Evolutionary conservation across 495 filamentous ascomycete genomes (phyloP).

Genomic region (Friedmanniomyces simplex): DNA sequence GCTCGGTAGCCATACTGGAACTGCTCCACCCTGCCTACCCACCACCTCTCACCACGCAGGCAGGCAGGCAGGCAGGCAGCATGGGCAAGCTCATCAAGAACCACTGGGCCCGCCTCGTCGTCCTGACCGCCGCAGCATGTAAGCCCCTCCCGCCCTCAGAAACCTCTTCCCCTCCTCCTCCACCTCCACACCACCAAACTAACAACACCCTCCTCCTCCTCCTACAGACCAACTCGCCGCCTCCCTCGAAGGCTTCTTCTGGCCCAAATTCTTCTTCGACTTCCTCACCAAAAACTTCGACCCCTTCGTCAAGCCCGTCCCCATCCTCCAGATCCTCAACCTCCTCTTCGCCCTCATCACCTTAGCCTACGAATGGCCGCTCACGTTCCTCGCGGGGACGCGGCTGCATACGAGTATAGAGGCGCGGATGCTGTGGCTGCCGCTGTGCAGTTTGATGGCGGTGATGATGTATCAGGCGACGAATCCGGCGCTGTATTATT

Average conservation of each 20-base stretch:
- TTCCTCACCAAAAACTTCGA: constrained; percentile 88
- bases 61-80: neutral
- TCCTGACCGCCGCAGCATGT: constrained; percentile 78
- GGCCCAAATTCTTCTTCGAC: constrained; percentile 99
- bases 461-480: constrained; percentile 83
- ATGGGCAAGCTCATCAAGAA: constrained; percentile 99
- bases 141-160: constrained; percentile 32
- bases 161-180: constrained; percentile 1
- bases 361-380: constrained; percentile 85
- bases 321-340: constrained; percentile 89
- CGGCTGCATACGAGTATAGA: constrained; percentile 79
- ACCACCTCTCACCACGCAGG: too few relatives aligned
- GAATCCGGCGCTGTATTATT: constrained; percentile 84
- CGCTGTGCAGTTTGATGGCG: constrained; percentile 63
- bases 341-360: constrained; percentile 76
- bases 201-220: constrained; percentile 26
- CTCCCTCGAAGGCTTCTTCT: constrained; percentile 82
- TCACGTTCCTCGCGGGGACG: constrained; percentile 53
- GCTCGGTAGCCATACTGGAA: constrained; percentile 8
- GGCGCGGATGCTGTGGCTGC: constrained; percentile 70
- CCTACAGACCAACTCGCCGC: constrained; percentile 72
- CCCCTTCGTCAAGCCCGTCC: constrained; percentile 70
- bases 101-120: constrained; percentile 90
- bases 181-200: too few relatives aligned
- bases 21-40: neutral